Conservation (phyloP, 768 basidiomycete species). For the Naematelia encephala region DNA sequence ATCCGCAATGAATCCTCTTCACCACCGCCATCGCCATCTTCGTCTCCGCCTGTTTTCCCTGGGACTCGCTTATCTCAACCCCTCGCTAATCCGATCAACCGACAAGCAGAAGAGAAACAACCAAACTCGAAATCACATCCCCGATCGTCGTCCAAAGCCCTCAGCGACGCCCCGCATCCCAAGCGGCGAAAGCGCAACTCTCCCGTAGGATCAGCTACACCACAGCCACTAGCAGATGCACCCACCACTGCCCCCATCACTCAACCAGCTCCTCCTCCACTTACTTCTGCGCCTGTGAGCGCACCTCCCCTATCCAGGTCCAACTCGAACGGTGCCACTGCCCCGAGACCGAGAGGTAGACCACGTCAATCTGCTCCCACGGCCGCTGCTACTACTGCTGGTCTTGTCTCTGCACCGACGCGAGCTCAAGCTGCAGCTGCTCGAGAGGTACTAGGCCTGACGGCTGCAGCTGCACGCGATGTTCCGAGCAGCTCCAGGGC, state of each 20-base stretch:
- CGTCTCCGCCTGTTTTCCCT: background rate
- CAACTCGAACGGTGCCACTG: background rate
- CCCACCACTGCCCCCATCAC: background rate
- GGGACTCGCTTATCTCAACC: background rate
- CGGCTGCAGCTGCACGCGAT: background rate
- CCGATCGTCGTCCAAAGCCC: background rate
- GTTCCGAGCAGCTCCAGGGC: background rate
- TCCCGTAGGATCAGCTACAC: background rate
- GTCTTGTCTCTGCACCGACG: background rate
- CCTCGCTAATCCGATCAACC: background rate
- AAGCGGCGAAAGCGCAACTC: background rate
- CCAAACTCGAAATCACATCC: background rate
- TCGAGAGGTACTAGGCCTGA: background rate
- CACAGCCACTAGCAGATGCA: background rate
- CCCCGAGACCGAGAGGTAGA: background rate
- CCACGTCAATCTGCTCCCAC: background rate
- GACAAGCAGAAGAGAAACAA: slow-evolving; percentile 21
- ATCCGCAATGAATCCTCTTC: slow-evolving; percentile 1
- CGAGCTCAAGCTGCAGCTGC: background rate
- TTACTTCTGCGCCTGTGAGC: background rate
- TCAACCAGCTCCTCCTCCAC: background rate
- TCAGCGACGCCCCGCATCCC: background rate
- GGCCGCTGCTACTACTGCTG: background rate
- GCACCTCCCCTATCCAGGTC: background rate
- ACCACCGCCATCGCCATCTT: background rate